Conservation (phyloP, 148 eudicot genomes). For the Bassia scoparia region DNA sequence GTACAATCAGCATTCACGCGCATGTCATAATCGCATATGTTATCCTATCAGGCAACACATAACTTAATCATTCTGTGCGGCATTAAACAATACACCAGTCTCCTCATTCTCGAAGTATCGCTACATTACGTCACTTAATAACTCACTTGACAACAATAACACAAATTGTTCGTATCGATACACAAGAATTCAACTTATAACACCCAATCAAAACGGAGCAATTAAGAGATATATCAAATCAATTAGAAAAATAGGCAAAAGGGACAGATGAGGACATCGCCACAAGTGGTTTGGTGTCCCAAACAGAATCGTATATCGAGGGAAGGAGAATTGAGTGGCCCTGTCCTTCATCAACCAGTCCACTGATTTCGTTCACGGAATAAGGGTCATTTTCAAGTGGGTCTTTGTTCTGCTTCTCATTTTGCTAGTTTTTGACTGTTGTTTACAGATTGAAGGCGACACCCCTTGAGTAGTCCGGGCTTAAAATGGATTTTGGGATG, state of each 20-base stretch:
- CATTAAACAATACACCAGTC: too few relatives aligned
- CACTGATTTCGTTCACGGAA: conserved; percentile 63
- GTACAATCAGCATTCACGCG: too few relatives aligned
- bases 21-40: too few relatives aligned
- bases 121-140: too few relatives aligned
- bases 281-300: conserved; percentile 98
- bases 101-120: too few relatives aligned
- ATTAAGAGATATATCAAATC: neutral
- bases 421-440: conserved; percentile 14
- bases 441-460: conserved; percentile 11
- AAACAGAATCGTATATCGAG: conserved; percentile 96
- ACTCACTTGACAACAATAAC: too few relatives aligned
- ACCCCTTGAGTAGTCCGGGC: conserved; percentile 22
- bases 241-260: neutral
- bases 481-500: too few relatives aligned
- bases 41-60: too few relatives aligned
- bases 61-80: too few relatives aligned
- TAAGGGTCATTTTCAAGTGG: conserved; percentile 23
- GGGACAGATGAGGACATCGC: conserved; percentile 24
- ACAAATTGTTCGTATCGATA: too few relatives aligned
- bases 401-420: conserved; percentile 37
- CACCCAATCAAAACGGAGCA: neutral
- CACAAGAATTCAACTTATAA: too few relatives aligned
- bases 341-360: conserved; percentile 76
- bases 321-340: conserved; percentile 70